A percentile compares a stretch with the other conserved stretches of the same genome.
These are phyloP conservation scores for Phytophthora gonapodyides DNA, from an alignment of 352 stramenopile species.

Conservation along the genomic window DNA sequence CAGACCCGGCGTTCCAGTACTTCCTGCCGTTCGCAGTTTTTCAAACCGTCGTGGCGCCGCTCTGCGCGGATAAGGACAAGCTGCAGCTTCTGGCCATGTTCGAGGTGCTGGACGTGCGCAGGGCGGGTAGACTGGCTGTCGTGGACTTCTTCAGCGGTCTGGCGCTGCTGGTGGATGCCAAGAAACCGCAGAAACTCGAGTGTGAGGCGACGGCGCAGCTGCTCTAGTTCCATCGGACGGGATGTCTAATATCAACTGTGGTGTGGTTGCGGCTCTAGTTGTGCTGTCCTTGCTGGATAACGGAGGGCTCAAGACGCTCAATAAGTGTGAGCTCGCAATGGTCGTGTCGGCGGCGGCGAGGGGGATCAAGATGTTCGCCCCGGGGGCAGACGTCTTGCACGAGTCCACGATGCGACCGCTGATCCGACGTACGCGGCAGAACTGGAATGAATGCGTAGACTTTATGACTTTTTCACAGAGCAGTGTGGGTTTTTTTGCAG, in stretches of 20 bases:
- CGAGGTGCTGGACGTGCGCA: slow-evolving; percentile 36
- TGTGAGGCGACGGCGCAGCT: slow-evolving; percentile 39
- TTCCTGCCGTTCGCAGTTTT: slow-evolving; percentile 63
- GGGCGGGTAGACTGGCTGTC: slow-evolving; percentile 34
- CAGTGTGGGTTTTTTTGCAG: slow-evolving; percentile 18
- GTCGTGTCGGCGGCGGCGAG: slow-evolving; percentile 48
- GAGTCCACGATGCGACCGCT: slow-evolving; percentile 42
- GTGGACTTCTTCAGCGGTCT: slow-evolving; percentile 72
- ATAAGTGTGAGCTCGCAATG: slow-evolving; percentile 68
- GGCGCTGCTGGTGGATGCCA: slow-evolving; percentile 59
- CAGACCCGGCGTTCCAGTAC: slow-evolving; percentile 46
- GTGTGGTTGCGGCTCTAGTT: slow-evolving; percentile 33
- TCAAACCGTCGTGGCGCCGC: slow-evolving; percentile 42
- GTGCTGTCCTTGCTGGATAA: slow-evolving; percentile 68
- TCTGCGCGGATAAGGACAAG: slow-evolving; percentile 42
- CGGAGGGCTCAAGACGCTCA: slow-evolving; percentile 57
- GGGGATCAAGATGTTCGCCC: slow-evolving; percentile 62
- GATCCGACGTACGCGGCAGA: slow-evolving; percentile 45
- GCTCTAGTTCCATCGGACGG: background rate
- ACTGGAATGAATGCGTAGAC: background rate
- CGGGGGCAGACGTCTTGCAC: slow-evolving; percentile 35
- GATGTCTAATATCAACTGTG: background rate
- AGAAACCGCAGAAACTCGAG: slow-evolving; percentile 69
- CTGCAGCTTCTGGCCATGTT: slow-evolving; percentile 53
- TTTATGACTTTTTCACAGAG: background rate